Conservation (phyloP, 2,329 filamentous ascomycete genomes). For the Aspergillus aculeatinus region DNA sequence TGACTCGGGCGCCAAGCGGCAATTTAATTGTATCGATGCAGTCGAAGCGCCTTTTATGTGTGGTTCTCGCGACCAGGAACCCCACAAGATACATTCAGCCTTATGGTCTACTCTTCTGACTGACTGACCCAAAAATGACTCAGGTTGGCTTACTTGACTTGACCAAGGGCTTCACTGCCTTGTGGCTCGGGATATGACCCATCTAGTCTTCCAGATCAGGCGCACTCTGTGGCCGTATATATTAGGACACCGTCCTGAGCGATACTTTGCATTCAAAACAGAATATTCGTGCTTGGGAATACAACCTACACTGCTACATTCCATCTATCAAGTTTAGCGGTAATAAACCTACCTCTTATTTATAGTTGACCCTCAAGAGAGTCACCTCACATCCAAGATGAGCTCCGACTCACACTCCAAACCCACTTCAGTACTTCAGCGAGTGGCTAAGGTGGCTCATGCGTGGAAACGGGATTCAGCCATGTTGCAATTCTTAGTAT, state of each 20-base stretch:
- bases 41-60: conserved; percentile 4
- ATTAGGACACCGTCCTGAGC: neutral
- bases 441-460: conserved; percentile 9
- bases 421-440: conserved; percentile 10
- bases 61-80: conserved; percentile 1
- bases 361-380: neutral
- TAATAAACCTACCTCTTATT: neutral
- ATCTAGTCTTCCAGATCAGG: conserved; percentile 14
- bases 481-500: conserved; percentile 27
- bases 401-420: conserved; percentile 9
- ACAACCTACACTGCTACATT: no score
- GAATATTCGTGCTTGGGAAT: no score
- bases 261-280: no score
- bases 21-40: neutral
- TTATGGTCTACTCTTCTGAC: conserved; percentile 19
- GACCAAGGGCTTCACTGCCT: conserved; percentile 15
- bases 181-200: conserved; percentile 14
- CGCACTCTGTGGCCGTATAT: conserved; percentile 4
- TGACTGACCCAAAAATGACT: conserved; percentile 18
- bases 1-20: conserved; percentile 18
- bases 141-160: conserved; percentile 10
- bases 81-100: conserved; percentile 2
- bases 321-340: no score
- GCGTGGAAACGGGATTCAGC: conserved; percentile 18
- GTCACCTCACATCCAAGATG: conserved; percentile 7